Evolutionary conservation across 768 basidiomycete genomes (phyloP).

Genomic region (Cystofilobasidium macerans): DNA sequence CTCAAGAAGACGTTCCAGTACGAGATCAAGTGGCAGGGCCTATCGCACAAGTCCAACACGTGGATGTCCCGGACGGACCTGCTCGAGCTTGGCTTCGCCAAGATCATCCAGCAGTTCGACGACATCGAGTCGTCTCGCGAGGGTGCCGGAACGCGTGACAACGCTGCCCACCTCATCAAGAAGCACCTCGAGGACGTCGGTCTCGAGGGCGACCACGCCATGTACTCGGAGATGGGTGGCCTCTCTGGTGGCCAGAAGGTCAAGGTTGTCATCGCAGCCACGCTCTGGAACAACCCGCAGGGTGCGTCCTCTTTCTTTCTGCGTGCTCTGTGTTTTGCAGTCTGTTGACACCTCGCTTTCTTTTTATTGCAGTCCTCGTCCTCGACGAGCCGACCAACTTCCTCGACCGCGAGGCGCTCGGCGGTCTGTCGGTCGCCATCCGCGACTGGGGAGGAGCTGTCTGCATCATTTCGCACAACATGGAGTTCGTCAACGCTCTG

Average conservation of each 20-base stretch:
- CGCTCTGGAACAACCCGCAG: slow-evolving; percentile 93
- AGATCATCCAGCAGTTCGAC: slow-evolving; percentile 86
- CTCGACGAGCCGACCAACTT: slow-evolving; percentile 78
- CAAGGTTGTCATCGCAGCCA: slow-evolving; percentile 67
- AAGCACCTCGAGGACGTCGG: slow-evolving; percentile 93
- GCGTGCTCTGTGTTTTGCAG: too few relatives aligned
- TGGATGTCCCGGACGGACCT: slow-evolving; percentile 85
- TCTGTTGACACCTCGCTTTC: too few relatives aligned
- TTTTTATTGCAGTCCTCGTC: too few relatives aligned
- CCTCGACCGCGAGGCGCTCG: slow-evolving; percentile 37
- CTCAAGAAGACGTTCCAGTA: slow-evolving; percentile 80
- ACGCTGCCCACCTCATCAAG: slow-evolving; percentile 63
- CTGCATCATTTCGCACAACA: slow-evolving; percentile 84
- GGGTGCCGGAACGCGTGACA: slow-evolving; percentile 85
- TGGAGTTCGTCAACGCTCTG: slow-evolving; percentile 52
- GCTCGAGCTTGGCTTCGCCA: slow-evolving; percentile 71
- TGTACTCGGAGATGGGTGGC: slow-evolving; percentile 93
- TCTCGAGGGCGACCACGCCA: slow-evolving; percentile 91
- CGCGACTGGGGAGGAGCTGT: slow-evolving; percentile 81
- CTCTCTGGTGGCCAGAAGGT: slow-evolving; percentile 96
- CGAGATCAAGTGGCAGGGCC: slow-evolving; percentile 48
- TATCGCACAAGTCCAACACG: slow-evolving; percentile 59
- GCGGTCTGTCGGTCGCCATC: slow-evolving; percentile 88
- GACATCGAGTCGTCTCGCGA: slow-evolving; percentile 92
- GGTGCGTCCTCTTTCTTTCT: too few relatives aligned